Conservation (phyloP, 2,329 filamentous ascomycete species). For the Penicillium sp. region DNA sequence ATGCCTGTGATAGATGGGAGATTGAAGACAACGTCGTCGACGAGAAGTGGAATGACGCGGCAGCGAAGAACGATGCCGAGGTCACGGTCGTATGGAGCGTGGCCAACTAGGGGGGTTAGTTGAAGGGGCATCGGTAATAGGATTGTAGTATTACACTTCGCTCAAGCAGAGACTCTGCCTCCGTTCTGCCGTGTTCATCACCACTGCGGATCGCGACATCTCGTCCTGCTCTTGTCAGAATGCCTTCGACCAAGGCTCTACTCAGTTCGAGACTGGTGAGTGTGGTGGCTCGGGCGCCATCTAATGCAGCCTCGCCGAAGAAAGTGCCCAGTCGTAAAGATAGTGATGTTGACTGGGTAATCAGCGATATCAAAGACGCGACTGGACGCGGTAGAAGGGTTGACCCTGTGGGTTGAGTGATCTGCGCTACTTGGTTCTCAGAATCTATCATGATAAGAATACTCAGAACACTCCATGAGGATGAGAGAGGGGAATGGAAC, state of each 20-base stretch:
- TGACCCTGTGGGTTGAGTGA: slow-evolving; percentile 18
- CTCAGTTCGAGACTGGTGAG: slow-evolving; percentile 48
- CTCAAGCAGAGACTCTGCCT: slow-evolving; percentile 49
- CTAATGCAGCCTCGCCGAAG: slow-evolving; percentile 46
- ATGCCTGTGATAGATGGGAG: slow-evolving; percentile 45
- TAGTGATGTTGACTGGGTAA: slow-evolving; percentile 49
- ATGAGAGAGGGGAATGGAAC: background rate
- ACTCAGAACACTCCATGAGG: background rate
- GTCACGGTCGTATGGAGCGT: slow-evolving; percentile 48
- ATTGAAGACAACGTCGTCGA: slow-evolving; percentile 47
- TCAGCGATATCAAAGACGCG: slow-evolving; percentile 46
- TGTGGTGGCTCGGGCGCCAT: slow-evolving; percentile 47
- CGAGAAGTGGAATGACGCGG: slow-evolving; percentile 49
- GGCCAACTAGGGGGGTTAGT: slow-evolving; percentile 38
- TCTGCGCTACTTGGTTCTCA: background rate
- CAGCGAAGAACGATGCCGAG: slow-evolving; percentile 50
- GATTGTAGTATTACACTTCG: slow-evolving; percentile 40
- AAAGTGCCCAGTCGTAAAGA: slow-evolving; percentile 47
- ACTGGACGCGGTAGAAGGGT: slow-evolving; percentile 48
- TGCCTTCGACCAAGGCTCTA: slow-evolving; percentile 47
- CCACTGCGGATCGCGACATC: slow-evolving; percentile 49
- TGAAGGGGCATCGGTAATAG: slow-evolving; percentile 7
- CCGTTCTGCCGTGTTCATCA: slow-evolving; percentile 46
- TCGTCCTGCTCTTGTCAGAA: slow-evolving; percentile 46
- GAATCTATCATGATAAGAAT: background rate